phyloP scores from a whole-genome alignment of 257 asterid species.

The Cinchona pubescens region DNA sequence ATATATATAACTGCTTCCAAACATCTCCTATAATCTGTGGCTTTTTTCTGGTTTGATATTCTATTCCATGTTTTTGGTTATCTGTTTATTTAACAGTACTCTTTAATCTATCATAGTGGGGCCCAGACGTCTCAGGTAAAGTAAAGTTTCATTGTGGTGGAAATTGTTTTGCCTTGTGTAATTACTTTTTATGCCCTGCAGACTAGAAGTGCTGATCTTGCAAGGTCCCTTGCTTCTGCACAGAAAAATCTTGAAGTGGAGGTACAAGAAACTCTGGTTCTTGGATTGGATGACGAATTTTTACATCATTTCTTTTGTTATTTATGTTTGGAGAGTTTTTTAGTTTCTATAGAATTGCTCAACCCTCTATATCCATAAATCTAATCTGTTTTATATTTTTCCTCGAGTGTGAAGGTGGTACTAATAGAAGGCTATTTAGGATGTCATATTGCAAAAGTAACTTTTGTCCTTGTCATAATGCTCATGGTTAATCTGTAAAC shows the following conservation, averaged over 20 bases:
- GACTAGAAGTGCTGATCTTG: conserved; percentile 85
- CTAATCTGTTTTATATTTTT: neutral
- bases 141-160: neutral
- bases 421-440: neutral
- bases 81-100: neutral
- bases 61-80: neutral
- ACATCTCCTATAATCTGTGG: conserved; percentile 17
- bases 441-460: neutral
- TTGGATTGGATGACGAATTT: conserved; percentile 3
- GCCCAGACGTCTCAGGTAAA: neutral
- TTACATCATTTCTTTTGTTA: neutral
- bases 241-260: conserved; percentile 81
- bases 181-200: conserved; percentile 36
- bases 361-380: neutral
- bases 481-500: neutral
- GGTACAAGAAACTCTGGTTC: conserved; percentile 45
- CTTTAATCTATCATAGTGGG: neutral
- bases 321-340: neutral
- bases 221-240: conserved; percentile 71
- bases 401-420: neutral
- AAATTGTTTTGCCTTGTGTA: neutral
- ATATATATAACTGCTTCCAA: neutral
- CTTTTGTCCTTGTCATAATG: neutral
- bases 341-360: neutral
- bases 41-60: conserved; percentile 4